Evolutionary conservation across 2,329 filamentous ascomycete species (phyloP), one percentile per base, ranked within the genome.

Genomic region (Epichloe gansuensis): DNA sequence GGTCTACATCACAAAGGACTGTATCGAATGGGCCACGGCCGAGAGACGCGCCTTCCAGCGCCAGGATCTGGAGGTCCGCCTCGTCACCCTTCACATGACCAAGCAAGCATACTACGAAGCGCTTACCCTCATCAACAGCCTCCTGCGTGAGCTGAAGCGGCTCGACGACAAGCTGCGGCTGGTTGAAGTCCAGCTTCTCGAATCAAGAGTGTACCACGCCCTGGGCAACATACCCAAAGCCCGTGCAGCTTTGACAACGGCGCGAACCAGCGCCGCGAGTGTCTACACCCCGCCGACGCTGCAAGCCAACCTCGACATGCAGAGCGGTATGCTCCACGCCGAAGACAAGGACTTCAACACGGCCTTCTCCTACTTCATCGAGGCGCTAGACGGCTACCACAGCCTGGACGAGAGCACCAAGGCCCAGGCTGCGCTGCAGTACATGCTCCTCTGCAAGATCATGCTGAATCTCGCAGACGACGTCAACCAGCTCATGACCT

Each of bases 321-420:
- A 98, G 75, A 95, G 89, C 58, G 94, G 93, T 59, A 97, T 97
- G 85, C 81, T 98, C 54, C 94, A 98, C 69, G 93, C 93, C 25
- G 94, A 98, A 72, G 93, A 98, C 68, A 87, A 89, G 73, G 94
- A 98, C 74, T 98, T 98, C 79, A 96, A 94, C 74, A 98, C 93
- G 27, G 89, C 93, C 48, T 98, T 87, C 71, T 96, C 90, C 48
- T 98, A 98, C 77, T 98, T 98, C 71, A 97, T 98, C 69, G 93
- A 98, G 74, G 93, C 94, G 2, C 82, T 98, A 57, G 93, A 98
- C 67, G 93, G 93, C 55, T 98, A 97, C 71, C 89, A 93, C 71
- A 84, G 85, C 46, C 89, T 95, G 68, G 93, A 98, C 60, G 89
- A 95, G 66, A 74, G 83, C 40, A 74, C 78, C 57, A 89, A 90